A percentile compares a stretch with the other conserved stretches of the same genome.
phyloP scores from a whole-genome alignment of 257 asterid genomes.

The Nemophila menziesii region DNA sequence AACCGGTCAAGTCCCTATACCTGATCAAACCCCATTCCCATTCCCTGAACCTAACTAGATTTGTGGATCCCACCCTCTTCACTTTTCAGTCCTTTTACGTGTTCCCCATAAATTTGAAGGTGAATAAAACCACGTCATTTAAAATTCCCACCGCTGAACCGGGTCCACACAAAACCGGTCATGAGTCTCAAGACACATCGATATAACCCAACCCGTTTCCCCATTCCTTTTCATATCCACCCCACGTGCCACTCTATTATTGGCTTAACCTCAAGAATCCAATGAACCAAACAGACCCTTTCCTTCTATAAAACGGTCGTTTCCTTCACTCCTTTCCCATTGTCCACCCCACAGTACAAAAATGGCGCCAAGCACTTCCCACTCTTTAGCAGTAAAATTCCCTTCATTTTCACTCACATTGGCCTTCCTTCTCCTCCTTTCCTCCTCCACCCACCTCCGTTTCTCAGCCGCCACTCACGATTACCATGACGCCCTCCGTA shows the following conservation, averaged over 20 bases:
- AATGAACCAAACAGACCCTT: slow-evolving; percentile 19
- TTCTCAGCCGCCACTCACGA: slow-evolving; percentile 28
- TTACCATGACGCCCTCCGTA: slow-evolving; percentile 70
- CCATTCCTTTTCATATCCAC: neutral
- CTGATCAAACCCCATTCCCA: too few relatives aligned
- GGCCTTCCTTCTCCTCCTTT: slow-evolving; percentile 13
- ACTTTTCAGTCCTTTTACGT: slow-evolving; percentile 37
- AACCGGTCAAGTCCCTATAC: too few relatives aligned
- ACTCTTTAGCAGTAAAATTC: slow-evolving; percentile 25
- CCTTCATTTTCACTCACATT: slow-evolving; percentile 13
- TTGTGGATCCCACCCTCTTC: slow-evolving; percentile 6
- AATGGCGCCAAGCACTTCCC: slow-evolving; percentile 55
- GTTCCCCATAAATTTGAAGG: slow-evolving; percentile 32
- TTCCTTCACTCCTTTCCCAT: neutral
- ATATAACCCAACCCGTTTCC: slow-evolving; percentile 19
- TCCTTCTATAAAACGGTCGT: slow-evolving; percentile 8
- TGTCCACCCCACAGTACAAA: slow-evolving; percentile 7
- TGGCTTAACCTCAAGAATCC: slow-evolving; percentile 36
- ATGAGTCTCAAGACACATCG: slow-evolving; percentile 19
- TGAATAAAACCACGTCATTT: slow-evolving; percentile 12
- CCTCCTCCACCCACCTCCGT: slow-evolving; percentile 5
- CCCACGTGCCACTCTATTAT: slow-evolving; percentile 26
- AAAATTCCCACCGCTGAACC: neutral
- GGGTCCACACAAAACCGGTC: slow-evolving; percentile 23
- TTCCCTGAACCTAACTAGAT: slow-evolving; percentile 5